Percentiles rank a stretch among this genome's conserved stretches.
phyloP scores from a whole-genome alignment of 345 rosid species.

The Murraya paniculata region DNA sequence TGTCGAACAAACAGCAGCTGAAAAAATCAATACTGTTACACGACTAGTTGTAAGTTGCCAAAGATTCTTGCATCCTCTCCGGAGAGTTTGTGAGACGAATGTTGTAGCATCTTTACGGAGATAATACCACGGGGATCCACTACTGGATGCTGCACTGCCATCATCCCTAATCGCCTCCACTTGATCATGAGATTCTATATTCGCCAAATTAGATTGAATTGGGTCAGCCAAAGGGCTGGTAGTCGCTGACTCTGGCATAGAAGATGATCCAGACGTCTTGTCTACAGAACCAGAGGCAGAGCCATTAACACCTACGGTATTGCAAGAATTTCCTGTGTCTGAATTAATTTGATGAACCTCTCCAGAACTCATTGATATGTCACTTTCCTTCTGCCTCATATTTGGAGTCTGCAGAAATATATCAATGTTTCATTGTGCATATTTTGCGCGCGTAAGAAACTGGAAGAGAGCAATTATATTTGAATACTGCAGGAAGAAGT shows the following conservation, averaged over 20 bases:
- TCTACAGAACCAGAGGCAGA: constrained; percentile 37
- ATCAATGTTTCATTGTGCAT: neutral
- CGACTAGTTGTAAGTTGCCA: constrained; percentile 99
- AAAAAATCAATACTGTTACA: constrained; percentile 86
- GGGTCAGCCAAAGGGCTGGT: constrained; percentile 24
- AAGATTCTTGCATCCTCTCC: constrained; percentile 87
- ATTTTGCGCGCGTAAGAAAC: neutral
- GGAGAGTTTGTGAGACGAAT: constrained; percentile 85
- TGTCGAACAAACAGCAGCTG: constrained; percentile 70
- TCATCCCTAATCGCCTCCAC: constrained; percentile 48
- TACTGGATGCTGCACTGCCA: constrained; percentile 52
- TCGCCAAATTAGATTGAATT: constrained; percentile 24
- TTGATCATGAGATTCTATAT: constrained; percentile 28
- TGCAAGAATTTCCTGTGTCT: constrained; percentile 30
- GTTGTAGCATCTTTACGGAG: constrained; percentile 85
- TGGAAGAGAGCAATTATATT: no score
- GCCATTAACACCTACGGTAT: constrained; percentile 33
- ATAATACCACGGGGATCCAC: constrained; percentile 90
- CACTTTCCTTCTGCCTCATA: constrained; percentile 40
- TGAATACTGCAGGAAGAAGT: constrained; percentile 30
- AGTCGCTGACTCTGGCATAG: constrained; percentile 34
- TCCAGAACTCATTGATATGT: constrained; percentile 27
- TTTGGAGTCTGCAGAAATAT: constrained; percentile 29
- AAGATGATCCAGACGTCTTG: constrained; percentile 29
- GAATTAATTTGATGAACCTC: constrained; percentile 39